Percentiles rank a stretch among this genome's conserved stretches.
phyloP scores from a whole-genome alignment of 495 filamentous ascomycete genomes.

The Penicillium lividum region DNA sequence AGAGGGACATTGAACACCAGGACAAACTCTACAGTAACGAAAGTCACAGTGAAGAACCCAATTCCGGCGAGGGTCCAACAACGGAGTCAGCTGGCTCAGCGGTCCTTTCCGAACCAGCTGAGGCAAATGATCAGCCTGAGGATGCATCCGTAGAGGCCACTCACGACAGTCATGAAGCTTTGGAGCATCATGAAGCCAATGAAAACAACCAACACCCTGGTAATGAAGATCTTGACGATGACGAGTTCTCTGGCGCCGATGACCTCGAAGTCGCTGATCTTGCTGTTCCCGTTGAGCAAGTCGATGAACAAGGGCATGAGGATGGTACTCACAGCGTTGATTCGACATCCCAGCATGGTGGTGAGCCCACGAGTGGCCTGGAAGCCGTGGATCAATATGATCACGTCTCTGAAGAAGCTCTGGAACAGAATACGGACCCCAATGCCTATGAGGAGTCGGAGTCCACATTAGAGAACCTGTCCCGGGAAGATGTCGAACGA shows the following conservation, averaged over 20 bases:
- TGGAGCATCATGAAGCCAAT: conserved; percentile 15
- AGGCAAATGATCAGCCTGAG: conserved; percentile 18
- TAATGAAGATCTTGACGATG: conserved; percentile 14
- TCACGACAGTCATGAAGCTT: not conserved
- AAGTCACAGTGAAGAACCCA: conserved; percentile 20
- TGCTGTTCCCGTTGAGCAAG: conserved; percentile 20
- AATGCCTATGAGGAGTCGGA: conserved; percentile 17
- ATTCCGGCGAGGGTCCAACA: conserved; percentile 32
- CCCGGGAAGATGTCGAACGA: conserved; percentile 14
- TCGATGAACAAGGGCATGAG: conserved; percentile 12
- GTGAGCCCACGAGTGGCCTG: conserved; percentile 8
- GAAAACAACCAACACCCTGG: conserved; percentile 13
- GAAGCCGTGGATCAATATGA: conserved; percentile 23
- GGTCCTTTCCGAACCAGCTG: conserved; percentile 18
- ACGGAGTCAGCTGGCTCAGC: conserved; percentile 38
- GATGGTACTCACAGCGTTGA: not conserved
- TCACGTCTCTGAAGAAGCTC: conserved; percentile 18
- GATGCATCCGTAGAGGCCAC: conserved; percentile 16
- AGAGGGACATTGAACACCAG: not conserved
- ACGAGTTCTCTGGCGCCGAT: conserved; percentile 6
- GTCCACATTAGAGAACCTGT: conserved; percentile 15
- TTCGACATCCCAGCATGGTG: conserved; percentile 1
- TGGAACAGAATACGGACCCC: conserved; percentile 20
- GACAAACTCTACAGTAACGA: not conserved
- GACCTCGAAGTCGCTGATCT: conserved; percentile 17